These are phyloP conservation scores for Arthroderma sp. DNA, from an alignment of 2,329 filamentous ascomycete species.

Conservation along the genomic window DNA sequence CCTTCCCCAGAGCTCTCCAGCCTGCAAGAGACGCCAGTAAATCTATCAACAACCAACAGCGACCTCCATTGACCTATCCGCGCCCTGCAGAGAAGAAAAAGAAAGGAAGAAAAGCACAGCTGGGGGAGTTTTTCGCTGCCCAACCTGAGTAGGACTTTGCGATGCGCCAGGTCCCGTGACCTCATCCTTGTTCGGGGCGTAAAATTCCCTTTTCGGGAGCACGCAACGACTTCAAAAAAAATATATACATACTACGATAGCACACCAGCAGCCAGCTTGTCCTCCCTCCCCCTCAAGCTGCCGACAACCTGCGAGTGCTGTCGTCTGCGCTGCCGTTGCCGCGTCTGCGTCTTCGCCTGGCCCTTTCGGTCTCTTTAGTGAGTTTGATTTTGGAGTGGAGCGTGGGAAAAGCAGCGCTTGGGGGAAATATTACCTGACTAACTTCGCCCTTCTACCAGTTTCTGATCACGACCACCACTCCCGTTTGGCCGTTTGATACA, in stretches of 20 bases:
- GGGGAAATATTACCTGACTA: background rate
- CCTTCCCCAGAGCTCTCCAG: background rate
- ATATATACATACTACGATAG: background rate
- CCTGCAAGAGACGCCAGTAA: background rate
- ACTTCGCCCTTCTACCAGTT: background rate
- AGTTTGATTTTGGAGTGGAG: background rate
- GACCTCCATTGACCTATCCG: background rate
- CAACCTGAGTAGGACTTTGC: background rate
- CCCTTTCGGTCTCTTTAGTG: background rate
- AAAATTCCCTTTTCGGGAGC: constrained; percentile 3
- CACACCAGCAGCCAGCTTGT: background rate
- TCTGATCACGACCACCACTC: background rate
- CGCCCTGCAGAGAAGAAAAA: background rate
- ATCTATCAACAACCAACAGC: background rate
- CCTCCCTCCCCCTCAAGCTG: background rate
- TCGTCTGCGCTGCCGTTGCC: background rate
- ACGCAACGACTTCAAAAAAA: background rate
- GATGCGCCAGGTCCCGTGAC: background rate
- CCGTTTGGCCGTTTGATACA: background rate
- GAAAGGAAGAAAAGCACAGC: background rate
- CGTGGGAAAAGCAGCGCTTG: background rate
- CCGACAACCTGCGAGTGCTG: background rate
- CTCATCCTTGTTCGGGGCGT: background rate
- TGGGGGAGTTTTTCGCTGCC: background rate
- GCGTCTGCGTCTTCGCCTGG: background rate